A percentile compares a stretch with the other conserved stretches of the same genome.
phyloP scores from a whole-genome alignment of 192 early-diverging fungal species.

The Backusella morwellensis region DNA sequence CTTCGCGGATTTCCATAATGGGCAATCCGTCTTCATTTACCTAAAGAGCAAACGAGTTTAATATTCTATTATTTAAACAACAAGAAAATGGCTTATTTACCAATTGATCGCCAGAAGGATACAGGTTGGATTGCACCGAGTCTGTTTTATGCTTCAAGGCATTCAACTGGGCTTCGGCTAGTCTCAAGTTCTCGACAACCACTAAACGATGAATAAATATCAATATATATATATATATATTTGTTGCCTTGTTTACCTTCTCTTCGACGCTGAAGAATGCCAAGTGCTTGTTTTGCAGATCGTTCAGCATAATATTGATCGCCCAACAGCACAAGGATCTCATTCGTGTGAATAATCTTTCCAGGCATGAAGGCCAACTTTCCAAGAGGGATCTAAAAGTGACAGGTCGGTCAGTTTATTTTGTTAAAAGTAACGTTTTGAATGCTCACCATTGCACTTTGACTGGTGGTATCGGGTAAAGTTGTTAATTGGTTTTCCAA shows the following conservation, averaged over 20 bases:
- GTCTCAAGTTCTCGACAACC: conserved; percentile 44
- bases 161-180: conserved; percentile 51
- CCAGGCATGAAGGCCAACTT: conserved; percentile 89
- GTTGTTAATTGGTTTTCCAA: conserved; percentile 45
- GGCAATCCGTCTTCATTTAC: conserved; percentile 77
- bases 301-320: conserved; percentile 91
- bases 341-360: conserved; percentile 89
- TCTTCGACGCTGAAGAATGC: conserved; percentile 66
- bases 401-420: background rate
- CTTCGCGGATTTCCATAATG: conserved; percentile 74
- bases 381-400: conserved; percentile 70
- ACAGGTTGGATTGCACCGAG: background rate
- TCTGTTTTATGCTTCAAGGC: conserved; percentile 30
- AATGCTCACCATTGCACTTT: conserved; percentile 52
- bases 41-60: conserved; percentile 19
- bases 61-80: too few relatives aligned
- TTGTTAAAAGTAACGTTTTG: background rate
- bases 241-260: conserved; percentile 48
- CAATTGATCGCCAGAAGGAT: conserved; percentile 10
- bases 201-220: conserved; percentile 25
- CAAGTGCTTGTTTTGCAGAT: conserved; percentile 70
- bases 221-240: too few relatives aligned
- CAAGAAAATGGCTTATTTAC: background rate
- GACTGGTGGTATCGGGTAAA: conserved; percentile 44
- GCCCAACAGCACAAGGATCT: conserved; percentile 83